These are phyloP conservation scores for Ophiocordyceps camponoti-floridani DNA, from an alignment of 2,329 filamentous ascomycete species.

Conservation along the genomic window DNA sequence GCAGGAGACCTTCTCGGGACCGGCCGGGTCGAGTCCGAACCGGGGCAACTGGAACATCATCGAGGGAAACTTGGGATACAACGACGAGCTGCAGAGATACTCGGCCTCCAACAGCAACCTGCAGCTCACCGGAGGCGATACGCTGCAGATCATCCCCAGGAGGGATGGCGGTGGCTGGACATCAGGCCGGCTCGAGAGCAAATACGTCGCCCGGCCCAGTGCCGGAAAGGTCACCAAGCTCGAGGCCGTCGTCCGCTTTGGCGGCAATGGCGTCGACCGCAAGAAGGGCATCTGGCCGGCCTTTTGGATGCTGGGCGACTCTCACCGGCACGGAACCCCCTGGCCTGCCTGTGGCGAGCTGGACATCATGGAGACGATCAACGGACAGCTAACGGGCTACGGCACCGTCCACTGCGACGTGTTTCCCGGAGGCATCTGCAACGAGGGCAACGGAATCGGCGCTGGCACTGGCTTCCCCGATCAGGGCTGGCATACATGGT, in stretches of 20 bases:
- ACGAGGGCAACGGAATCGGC: conserved; percentile 27
- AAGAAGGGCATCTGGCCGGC: conserved; percentile 41
- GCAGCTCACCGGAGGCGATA: conserved; percentile 28
- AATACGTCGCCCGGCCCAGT: conserved; percentile 24
- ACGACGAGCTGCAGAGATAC: conserved; percentile 34
- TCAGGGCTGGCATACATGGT: conserved; percentile 28
- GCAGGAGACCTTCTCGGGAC: conserved; percentile 24
- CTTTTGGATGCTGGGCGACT: conserved; percentile 37
- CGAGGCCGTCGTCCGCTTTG: conserved; percentile 28
- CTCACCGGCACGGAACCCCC: conserved; percentile 23
- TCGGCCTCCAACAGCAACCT: conserved; percentile 25
- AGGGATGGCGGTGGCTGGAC: conserved; percentile 27
- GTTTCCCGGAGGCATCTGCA: conserved; percentile 27
- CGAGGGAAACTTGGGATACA: conserved; percentile 22
- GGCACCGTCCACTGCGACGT: conserved; percentile 34
- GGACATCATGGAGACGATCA: conserved; percentile 38
- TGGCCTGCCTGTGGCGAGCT: conserved; percentile 40
- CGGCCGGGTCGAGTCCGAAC: conserved; percentile 14
- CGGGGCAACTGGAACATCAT: conserved; percentile 22
- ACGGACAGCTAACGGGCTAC: conserved; percentile 26
- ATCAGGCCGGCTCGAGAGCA: conserved; percentile 34
- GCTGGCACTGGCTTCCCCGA: conserved; percentile 16
- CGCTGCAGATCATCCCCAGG: conserved; percentile 32
- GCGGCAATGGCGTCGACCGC: conserved; percentile 17
- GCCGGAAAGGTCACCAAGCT: conserved; percentile 26